Conservation (phyloP, 2,329 filamentous ascomycete species). For the Arthroderma sp. region DNA sequence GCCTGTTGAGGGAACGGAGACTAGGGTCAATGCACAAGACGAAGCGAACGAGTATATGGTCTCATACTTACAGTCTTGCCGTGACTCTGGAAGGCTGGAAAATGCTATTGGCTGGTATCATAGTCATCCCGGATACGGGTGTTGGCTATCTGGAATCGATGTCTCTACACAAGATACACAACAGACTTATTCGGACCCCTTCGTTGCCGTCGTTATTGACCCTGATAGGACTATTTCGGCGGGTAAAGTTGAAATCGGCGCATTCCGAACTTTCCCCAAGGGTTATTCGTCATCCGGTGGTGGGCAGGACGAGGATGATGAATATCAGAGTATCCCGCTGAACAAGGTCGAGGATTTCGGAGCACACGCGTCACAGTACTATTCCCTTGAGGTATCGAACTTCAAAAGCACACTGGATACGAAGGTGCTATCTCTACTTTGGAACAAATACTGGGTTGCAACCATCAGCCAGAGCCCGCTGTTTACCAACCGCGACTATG, state of each 20-base stretch:
- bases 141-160: conserved; percentile 95
- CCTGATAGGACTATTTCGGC: conserved; percentile 89
- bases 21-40: conserved; percentile 85
- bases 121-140: conserved; percentile 92
- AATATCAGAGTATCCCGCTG: conserved; percentile 60
- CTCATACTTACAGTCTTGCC: conserved; percentile 63
- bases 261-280: conserved; percentile 81
- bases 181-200: conserved; percentile 77
- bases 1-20: conserved; percentile 97
- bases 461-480: conserved; percentile 85
- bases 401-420: conserved; percentile 89
- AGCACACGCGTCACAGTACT: conserved; percentile 81
- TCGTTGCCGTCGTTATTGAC: conserved; percentile 91
- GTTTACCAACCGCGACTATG: conserved; percentile 84
- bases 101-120: conserved; percentile 98
- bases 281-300: conserved; percentile 48
- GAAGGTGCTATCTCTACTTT: conserved; percentile 73
- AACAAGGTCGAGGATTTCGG: conserved; percentile 93
- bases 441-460: conserved; percentile 89
- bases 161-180: conserved; percentile 78
- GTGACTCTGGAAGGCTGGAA: conserved; percentile 67
- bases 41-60: conserved; percentile 98
- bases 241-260: conserved; percentile 93
- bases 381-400: conserved; percentile 78
- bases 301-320: conserved; percentile 31